Percentiles rank a stretch among this genome's conserved stretches.
Conservation (phyloP, 257 asterid genomes). For the Misopates orontium region DNA sequence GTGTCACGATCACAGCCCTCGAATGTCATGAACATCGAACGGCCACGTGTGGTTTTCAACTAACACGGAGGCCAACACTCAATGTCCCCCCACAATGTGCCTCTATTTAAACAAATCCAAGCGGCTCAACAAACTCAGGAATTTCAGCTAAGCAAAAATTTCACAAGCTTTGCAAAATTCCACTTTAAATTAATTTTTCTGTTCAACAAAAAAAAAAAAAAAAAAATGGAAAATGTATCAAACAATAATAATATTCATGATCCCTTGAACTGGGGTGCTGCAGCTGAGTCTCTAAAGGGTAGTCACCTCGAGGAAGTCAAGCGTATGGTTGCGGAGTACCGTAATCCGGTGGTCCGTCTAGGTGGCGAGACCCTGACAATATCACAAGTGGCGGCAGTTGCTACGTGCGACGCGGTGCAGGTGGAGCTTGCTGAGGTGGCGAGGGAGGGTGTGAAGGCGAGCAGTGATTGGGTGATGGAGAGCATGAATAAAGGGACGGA, state of each 20-base stretch:
- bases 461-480: conserved; percentile 32
- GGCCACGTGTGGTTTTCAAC: no score
- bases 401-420: conserved; percentile 11
- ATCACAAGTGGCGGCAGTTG: conserved; percentile 33
- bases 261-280: conserved; percentile 31
- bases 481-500: conserved; percentile 27
- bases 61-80: background rate
- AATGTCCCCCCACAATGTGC: background rate
- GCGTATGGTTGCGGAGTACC: conserved; percentile 30
- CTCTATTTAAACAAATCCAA: conserved; percentile 28
- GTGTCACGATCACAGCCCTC: no score
- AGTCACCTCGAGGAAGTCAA: conserved; percentile 31
- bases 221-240: conserved; percentile 16
- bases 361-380: conserved; percentile 31
- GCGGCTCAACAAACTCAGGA: conserved; percentile 20
- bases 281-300: conserved; percentile 32
- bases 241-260: background rate
- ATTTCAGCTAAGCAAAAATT: conserved; percentile 2
- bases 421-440: conserved; percentile 34
- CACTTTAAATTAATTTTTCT: background rate
- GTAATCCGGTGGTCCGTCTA: conserved; percentile 25
- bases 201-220: background rate
- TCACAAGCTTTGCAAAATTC: background rate
- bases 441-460: conserved; percentile 25
- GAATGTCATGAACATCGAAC: no score